Evolutionary conservation across 164 flowering plant genomes (phyloP).

Genomic region (Nymphaea thermarum): DNA sequence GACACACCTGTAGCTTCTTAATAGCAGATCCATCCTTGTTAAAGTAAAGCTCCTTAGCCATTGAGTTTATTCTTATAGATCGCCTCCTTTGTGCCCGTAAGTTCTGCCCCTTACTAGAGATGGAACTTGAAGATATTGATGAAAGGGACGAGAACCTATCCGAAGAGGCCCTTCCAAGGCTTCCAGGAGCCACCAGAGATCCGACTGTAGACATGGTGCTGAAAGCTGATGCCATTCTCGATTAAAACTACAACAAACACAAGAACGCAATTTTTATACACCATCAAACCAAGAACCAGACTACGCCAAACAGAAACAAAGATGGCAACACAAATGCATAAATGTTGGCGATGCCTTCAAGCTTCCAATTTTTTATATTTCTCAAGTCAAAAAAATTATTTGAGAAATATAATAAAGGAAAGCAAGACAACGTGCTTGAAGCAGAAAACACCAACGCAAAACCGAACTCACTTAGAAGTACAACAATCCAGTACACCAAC

Average conservation of each 20-base stretch:
- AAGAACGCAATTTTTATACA: neutral
- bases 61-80: slow-evolving; percentile 41
- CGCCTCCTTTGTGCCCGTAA: slow-evolving; percentile 19
- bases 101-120: slow-evolving; percentile 28
- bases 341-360: neutral
- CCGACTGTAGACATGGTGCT: slow-evolving; percentile 50
- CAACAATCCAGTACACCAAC: no score
- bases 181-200: slow-evolving; percentile 39
- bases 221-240: slow-evolving; percentile 58
- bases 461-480: no score
- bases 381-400: neutral
- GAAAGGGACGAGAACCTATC: slow-evolving; percentile 43
- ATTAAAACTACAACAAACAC: neutral
- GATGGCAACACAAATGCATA: no score
- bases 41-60: slow-evolving; percentile 89
- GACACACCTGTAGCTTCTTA: slow-evolving; percentile 66
- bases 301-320: no score
- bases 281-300: neutral
- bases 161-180: slow-evolving; percentile 26
- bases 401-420: no score
- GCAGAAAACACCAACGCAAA: no score
- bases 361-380: neutral
- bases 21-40: slow-evolving; percentile 90
- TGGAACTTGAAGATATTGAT: slow-evolving; percentile 41
- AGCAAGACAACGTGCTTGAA: neutral